phyloP scores from a whole-genome alignment of 2,329 filamentous ascomycete genomes.

The Myotisia sp. region DNA sequence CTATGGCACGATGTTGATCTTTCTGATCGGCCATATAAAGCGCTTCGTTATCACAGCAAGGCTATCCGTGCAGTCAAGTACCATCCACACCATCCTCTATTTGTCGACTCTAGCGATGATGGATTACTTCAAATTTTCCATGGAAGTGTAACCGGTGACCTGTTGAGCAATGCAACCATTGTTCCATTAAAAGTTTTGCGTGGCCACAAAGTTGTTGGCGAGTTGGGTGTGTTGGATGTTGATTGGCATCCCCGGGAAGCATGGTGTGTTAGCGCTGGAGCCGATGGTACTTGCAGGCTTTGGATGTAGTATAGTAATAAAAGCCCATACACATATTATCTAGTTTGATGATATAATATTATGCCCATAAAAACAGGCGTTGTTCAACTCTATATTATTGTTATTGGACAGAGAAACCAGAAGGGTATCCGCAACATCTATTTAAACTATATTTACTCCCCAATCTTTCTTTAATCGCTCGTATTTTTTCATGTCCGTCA shows the following conservation, averaged over 20 bases:
- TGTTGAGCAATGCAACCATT: conserved; percentile 93
- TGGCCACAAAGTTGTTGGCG: conserved; percentile 74
- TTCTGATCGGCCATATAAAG: conserved; percentile 83
- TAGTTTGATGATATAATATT: too few relatives aligned
- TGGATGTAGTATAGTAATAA: conserved; percentile 54
- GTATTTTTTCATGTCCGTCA: conserved; percentile 45
- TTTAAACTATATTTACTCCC: conserved; percentile 41
- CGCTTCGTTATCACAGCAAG: conserved; percentile 82
- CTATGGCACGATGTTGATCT: conserved; percentile 96
- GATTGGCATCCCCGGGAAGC: conserved; percentile 93
- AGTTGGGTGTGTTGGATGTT: conserved; percentile 80
- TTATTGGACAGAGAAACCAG: too few relatives aligned
- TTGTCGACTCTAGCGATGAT: conserved; percentile 90
- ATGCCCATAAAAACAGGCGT: too few relatives aligned
- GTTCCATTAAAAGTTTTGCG: conserved; percentile 88
- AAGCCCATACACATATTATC: too few relatives aligned
- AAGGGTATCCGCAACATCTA: conserved; percentile 85
- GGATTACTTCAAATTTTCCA: conserved; percentile 93
- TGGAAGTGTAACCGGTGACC: conserved; percentile 82
- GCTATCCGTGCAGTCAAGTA: conserved; percentile 82
- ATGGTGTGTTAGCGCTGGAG: conserved; percentile 87
- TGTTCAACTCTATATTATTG: too few relatives aligned
- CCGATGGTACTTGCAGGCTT: conserved; percentile 80
- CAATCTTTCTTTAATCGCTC: conserved; percentile 40
- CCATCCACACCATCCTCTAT: conserved; percentile 69